Conservation (phyloP, 345 rosid species). For the Eucalyptus leucophloia region DNA sequence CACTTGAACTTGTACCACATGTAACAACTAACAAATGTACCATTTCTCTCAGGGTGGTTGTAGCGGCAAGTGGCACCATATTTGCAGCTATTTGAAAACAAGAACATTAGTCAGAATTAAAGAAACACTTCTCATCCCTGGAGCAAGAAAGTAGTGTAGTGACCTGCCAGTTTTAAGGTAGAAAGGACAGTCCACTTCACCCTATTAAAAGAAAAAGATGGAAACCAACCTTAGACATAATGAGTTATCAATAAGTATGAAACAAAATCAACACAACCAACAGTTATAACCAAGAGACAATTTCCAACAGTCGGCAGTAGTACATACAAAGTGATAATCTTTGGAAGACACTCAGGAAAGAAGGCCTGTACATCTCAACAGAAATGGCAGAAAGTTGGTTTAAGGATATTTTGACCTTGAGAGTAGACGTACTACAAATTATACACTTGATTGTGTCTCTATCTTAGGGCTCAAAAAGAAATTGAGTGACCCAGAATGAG, state of each 20-base stretch:
- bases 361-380: not conserved
- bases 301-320: not conserved
- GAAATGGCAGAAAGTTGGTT: not conserved
- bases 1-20: not conserved
- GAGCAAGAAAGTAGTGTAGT: not conserved
- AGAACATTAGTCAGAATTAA: not conserved
- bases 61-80: slow-evolving; percentile 88
- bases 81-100: slow-evolving; percentile 55
- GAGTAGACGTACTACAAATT: not conserved
- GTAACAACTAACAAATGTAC: slow-evolving; percentile 13
- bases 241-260: not conserved
- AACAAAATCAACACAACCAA: not conserved
- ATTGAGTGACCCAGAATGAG: not conserved
- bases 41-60: slow-evolving; percentile 92
- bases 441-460: not conserved
- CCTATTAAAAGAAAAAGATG: slow-evolving; percentile 32
- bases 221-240: not conserved
- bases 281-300: not conserved
- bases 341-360: not conserved
- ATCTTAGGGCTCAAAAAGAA: not conserved
- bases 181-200: slow-evolving; percentile 89
- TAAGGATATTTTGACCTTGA: not conserved
- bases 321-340: not conserved
- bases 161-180: slow-evolving; percentile 95
- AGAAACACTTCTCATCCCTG: not conserved